Evolutionary conservation across 1,284 basidiomycete species (phyloP), one percentile per base, ranked within the genome.

Genomic region (Paramarasmius palmivorus): DNA sequence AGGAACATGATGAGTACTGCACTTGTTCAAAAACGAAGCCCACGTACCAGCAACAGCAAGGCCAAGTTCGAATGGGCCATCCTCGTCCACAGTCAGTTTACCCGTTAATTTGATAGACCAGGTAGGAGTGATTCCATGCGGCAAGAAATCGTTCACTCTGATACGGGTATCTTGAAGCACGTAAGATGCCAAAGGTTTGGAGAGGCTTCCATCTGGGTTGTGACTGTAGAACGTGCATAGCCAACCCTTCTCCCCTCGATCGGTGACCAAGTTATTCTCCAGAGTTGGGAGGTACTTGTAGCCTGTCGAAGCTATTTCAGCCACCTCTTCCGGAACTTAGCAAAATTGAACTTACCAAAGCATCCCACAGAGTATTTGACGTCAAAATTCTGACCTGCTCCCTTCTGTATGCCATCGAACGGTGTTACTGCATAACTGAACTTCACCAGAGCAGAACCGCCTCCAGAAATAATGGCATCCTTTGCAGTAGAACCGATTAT

Each of bases 401-500:
- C 77, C 29, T 66, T 63, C 17, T 67, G 61, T n/a, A 88, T 69
- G 0, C 84, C 86, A 10, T 83, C 79, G 62, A 76, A 83, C 0
- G 87, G 86, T 2, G 82, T 81, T 26, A 88, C 70, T 45, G 84
- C 80, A 71, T 86, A 92, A 22, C 82, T 85, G 0, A 90, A 75
- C 57, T 84, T 84, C 35, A 93, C 72, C 14, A 82, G 76, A 1
- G 90, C 90, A 38, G 84, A 87, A 6, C 90, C 90, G 17, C 90
- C 90, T 20, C 90, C 90, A 25, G 86, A 86, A 32, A 86, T 78
- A 10, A 86, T 75, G 32, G 78, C 68, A 38, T 78, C 79, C 59
- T 83, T 81, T 19, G 85, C 86, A 65, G 88, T 90, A 0, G 86
- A 83, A 3, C 90, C 90, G 38, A 92, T 83, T 49, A 92, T 79